Evolutionary conservation across 129 eudicot species (phyloP), one percentile per base, ranked within the genome.

Genomic region (Kitagawia praeruptora): DNA sequence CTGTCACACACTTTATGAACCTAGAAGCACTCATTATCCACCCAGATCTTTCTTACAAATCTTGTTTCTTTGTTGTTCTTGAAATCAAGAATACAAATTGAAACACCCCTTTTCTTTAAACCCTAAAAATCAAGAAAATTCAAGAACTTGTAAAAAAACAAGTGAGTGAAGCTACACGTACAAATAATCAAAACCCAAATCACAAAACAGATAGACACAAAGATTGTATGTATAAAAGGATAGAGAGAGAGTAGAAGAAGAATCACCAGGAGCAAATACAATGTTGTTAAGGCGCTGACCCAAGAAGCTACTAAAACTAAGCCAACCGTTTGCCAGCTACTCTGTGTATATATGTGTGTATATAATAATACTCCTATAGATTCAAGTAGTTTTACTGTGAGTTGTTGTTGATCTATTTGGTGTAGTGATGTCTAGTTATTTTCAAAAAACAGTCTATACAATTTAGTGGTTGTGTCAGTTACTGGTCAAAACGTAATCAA

Each of bases 1-100:
- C 98, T 14, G 98, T 93, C 2, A 91, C 98, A 87, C 98, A 93
- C 82, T 93, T 93, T 84, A 93, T 93, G 86, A 93, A 93, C 87
- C 88, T 93, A 64, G 97, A 89, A 80, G 85, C 92, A 85, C 87
- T 89, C 69, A 61, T 61, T 61, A 8, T 48, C 1, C 0, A 2
- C 69, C 69, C 69, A 61, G 69, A 61, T 61, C 69, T 61, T 61
- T 61, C 69, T 25, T 61, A 2, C 23, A 23, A 23, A 23, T 7
- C 66, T 58, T 58, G 66, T 58, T 58, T 58, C 66, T n/a, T 58
- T 27, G 13, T n/a, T 8, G 4, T 61, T 61, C 69, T 61, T 61
- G 37, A 61, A 61, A n/a, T 61, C 69, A 25, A 61, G 69, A 61
- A n/a, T 2, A 25, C 31, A n/a, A n/a, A 3, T 61, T 61, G 69